These are phyloP conservation scores for Hirsutella minnesotensis DNA, from an alignment of 2,329 filamentous ascomycete species.

Conservation along the genomic window DNA sequence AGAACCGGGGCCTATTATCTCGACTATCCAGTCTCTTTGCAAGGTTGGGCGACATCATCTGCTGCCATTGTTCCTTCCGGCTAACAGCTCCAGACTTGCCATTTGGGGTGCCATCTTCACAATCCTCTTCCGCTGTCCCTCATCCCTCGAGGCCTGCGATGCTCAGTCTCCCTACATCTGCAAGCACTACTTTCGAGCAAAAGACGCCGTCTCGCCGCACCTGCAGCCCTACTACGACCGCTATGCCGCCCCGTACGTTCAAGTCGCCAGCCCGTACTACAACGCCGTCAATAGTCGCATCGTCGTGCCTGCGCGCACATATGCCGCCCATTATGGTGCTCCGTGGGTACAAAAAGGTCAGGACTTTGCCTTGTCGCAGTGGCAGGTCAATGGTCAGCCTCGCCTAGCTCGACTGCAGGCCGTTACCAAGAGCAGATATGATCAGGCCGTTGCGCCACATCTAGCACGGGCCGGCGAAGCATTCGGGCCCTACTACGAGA, in stretches of 20 bases:
- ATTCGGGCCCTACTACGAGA: constrained; percentile 61
- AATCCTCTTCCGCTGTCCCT: constrained; percentile 71
- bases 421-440: constrained; percentile 54
- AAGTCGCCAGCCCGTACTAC: constrained; percentile 67
- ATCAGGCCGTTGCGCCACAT: constrained; percentile 60
- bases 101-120: constrained; percentile 83
- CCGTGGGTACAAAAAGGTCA: constrained; percentile 59
- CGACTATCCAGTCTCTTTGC: constrained; percentile 37
- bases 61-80: background rate
- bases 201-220: constrained; percentile 56
- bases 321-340: constrained; percentile 62
- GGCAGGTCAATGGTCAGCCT: constrained; percentile 68
- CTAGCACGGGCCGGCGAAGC: constrained; percentile 47
- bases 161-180: constrained; percentile 67
- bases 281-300: constrained; percentile 47
- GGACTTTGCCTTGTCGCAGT: constrained; percentile 57
- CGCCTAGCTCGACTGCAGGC: constrained; percentile 54
- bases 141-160: constrained; percentile 53
- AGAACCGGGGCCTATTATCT: constrained; percentile 16
- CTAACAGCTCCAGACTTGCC: constrained; percentile 42
- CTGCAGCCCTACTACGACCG: constrained; percentile 74
- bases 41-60: constrained; percentile 31
- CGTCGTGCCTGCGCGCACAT: constrained; percentile 54
- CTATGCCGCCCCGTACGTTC: constrained; percentile 75
- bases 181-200: constrained; percentile 64